A percentile compares a stretch with the other conserved stretches of the same genome.
phyloP scores from a whole-genome alignment of 768 basidiomycete species.

The Asterophora lycoperdoides region DNA sequence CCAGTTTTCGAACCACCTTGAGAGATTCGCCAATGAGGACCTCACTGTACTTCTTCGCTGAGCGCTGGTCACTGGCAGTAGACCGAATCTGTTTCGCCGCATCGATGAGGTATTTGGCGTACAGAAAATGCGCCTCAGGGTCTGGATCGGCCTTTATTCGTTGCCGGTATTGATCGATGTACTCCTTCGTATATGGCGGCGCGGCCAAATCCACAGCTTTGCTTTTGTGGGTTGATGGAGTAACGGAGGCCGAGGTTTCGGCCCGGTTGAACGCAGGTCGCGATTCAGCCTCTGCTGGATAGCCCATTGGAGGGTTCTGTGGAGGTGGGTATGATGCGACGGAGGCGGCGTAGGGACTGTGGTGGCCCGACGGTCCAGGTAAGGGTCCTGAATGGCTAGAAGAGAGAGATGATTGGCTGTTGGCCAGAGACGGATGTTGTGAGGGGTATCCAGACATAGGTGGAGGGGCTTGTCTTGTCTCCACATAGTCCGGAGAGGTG shows the following conservation, averaged over 20 bases:
- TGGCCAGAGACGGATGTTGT: constrained; percentile 14
- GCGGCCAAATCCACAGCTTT: constrained; percentile 80
- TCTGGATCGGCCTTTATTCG: constrained; percentile 98
- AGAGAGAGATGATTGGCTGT: constrained; percentile 24
- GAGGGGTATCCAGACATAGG: constrained; percentile 20
- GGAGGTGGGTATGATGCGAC: constrained; percentile 22
- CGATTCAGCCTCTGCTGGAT: constrained; percentile 51
- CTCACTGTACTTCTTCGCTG: constrained; percentile 89
- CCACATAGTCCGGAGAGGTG: constrained; percentile 21
- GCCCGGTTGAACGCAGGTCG: constrained; percentile 55
- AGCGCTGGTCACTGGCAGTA: constrained; percentile 69
- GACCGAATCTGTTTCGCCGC: constrained; percentile 89
- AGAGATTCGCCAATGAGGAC: constrained; percentile 81
- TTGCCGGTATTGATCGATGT: constrained; percentile 95
- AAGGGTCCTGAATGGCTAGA: constrained; percentile 31
- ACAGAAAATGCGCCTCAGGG: constrained; percentile 95
- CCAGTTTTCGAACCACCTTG: constrained; percentile 88
- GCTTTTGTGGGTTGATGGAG: constrained; percentile 57
- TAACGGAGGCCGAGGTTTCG: constrained; percentile 52
- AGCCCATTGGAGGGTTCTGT: constrained; percentile 13
- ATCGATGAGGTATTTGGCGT: constrained; percentile 98
- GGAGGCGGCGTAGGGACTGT: constrained; percentile 14
- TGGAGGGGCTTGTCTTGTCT: constrained; percentile 15
- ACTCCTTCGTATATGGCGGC: constrained; percentile 91
- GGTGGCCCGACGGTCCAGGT: constrained; percentile 14